Percentiles rank a stretch among this genome's conserved stretches.
Conservation (phyloP, 805 yeast genomes). For the Lachancea sp. region DNA sequence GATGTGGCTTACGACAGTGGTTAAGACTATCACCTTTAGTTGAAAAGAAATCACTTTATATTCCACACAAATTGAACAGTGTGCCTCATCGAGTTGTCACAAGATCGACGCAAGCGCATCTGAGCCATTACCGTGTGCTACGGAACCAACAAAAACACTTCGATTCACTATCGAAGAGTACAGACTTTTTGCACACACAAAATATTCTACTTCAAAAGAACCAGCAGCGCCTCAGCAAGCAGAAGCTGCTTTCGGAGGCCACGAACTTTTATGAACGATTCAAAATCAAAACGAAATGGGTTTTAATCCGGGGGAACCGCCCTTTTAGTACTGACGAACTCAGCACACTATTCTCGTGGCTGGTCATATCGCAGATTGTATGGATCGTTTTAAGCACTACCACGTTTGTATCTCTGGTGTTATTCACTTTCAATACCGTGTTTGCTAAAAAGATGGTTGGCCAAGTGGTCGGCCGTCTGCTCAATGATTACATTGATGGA, state of each 20-base stretch:
- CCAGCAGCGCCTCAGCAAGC: constrained; percentile 27
- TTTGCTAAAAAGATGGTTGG: constrained; percentile 90
- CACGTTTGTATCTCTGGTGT: constrained; percentile 75
- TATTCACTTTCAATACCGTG: constrained; percentile 70
- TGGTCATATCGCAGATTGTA: constrained; percentile 75
- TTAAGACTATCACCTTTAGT: not conserved
- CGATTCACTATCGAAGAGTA: constrained; percentile 18
- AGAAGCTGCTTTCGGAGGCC: constrained; percentile 38
- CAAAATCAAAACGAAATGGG: constrained; percentile 63
- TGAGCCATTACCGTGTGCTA: not conserved
- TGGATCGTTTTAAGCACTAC: constrained; percentile 83
- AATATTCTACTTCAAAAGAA: constrained; percentile 20
- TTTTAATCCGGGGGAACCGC: constrained; percentile 63
- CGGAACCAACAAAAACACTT: constrained; percentile 7
- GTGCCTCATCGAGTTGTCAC: not conserved
- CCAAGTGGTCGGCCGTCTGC: constrained; percentile 62
- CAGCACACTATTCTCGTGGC: constrained; percentile 84
- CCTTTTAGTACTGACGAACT: constrained; percentile 87
- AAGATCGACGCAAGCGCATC: not conserved
- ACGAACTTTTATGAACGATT: constrained; percentile 40
- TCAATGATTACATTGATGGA: constrained; percentile 67
- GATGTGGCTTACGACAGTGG: not conserved
- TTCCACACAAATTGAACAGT: not conserved
- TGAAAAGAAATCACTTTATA: not conserved
- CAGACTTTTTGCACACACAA: constrained; percentile 22